Percentiles rank a stretch among this genome's conserved stretches.
Conservation (phyloP, 768 basidiomycete genomes). For the Panaeolus cyanescens region DNA sequence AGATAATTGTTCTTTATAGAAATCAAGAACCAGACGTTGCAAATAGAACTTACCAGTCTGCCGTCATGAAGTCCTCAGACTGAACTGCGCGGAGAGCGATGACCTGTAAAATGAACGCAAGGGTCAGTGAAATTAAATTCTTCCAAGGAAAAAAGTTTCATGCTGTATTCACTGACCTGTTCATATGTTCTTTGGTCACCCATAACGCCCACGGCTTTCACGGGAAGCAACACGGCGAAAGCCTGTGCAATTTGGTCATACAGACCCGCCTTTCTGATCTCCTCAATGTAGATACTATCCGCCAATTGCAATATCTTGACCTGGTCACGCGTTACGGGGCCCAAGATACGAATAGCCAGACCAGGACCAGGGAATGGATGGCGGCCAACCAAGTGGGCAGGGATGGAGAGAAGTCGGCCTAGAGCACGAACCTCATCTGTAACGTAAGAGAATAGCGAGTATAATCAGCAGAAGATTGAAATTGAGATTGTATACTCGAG, state of each 20-base stretch:
- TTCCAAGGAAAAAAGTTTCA: neutral
- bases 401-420: conserved; percentile 89
- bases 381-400: conserved; percentile 89
- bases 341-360: conserved; percentile 96
- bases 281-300: conserved; percentile 96
- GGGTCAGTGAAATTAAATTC: conserved; percentile 4
- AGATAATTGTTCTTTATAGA: conserved; percentile 9
- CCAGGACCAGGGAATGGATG: conserved; percentile 99
- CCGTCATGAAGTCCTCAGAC: conserved; percentile 99
- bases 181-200: conserved; percentile 97
- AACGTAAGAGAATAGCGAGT: conserved; percentile 7
- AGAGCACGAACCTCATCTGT: conserved; percentile 94
- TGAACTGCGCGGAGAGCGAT: conserved; percentile 94
- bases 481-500: neutral
- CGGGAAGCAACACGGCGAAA: conserved; percentile 93
- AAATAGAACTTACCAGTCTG: conserved; percentile 76
- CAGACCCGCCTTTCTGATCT: conserved; percentile 89
- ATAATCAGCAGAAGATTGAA: neutral
- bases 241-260: conserved; percentile 96
- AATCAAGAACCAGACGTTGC: conserved; percentile 4
- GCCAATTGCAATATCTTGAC: conserved; percentile 90
- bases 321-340: conserved; percentile 92
- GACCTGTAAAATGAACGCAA: conserved; percentile 49
- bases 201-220: conserved; percentile 97
- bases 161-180: conserved; percentile 51